phyloP scores from a whole-genome alignment of 371 early-diverging fungal species.

The Dichotomocladium elegans region DNA sequence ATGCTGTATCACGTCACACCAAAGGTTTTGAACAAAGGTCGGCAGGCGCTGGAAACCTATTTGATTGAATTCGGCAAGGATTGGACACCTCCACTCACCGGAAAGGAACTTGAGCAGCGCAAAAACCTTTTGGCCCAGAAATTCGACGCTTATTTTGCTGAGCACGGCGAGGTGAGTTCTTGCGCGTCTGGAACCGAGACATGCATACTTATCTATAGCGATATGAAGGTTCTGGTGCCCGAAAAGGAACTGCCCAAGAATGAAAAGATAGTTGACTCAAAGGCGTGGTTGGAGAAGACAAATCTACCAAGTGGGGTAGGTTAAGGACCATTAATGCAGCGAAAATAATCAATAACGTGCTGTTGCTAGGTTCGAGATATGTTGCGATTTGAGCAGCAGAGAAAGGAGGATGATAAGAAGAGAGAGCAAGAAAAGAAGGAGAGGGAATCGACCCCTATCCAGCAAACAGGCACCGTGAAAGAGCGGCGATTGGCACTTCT shows the following conservation, averaged over 20 bases:
- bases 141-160: constrained; percentile 19
- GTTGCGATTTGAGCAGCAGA: constrained; percentile 21
- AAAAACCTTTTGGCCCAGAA: constrained; percentile 11
- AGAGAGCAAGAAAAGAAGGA: constrained; percentile 7
- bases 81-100: constrained; percentile 27
- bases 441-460: constrained; percentile 11
- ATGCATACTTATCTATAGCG: background rate
- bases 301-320: constrained; percentile 32
- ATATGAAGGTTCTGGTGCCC: constrained; percentile 30
- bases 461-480: constrained; percentile 26
- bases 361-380: constrained; percentile 16
- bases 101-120: constrained; percentile 26
- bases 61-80: constrained; percentile 20
- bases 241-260: constrained; percentile 30
- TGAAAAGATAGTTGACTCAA: constrained; percentile 19
- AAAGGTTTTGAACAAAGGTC: constrained; percentile 21
- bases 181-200: background rate
- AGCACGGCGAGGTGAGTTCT: constrained; percentile 16
- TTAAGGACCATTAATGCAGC: background rate
- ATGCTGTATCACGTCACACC: constrained; percentile 22
- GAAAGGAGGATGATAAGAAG: constrained; percentile 14
- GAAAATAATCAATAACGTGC: background rate
- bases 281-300: constrained; percentile 28
- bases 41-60: constrained; percentile 24
- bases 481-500: constrained; percentile 33